These are phyloP conservation scores for Aspergillus steynii DNA, from an alignment of 495 filamentous ascomycete genomes.

Conservation along the genomic window DNA sequence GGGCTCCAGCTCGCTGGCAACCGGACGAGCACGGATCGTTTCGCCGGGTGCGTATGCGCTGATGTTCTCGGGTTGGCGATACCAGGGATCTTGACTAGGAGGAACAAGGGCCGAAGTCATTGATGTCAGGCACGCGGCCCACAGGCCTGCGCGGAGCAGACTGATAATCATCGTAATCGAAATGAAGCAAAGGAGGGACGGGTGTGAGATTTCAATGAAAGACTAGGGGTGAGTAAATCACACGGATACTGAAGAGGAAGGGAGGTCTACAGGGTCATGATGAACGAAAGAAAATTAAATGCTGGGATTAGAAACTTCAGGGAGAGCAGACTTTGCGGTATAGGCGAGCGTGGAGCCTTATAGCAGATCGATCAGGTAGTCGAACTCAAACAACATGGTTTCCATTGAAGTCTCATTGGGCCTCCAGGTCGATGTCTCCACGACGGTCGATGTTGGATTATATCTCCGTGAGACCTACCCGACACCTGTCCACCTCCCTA, in stretches of 20 bases:
- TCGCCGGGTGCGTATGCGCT: conserved; percentile 13
- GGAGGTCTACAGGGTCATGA: background rate
- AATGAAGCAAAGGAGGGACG: background rate
- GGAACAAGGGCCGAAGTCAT: background rate
- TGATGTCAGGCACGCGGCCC: background rate
- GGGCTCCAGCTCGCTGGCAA: conserved; percentile 11
- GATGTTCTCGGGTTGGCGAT: conserved; percentile 15
- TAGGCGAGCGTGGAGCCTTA: background rate
- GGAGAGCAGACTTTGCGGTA: background rate
- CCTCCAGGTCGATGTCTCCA: background rate
- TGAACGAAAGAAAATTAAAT: background rate
- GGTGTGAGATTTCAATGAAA: background rate
- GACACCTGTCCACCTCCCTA: background rate
- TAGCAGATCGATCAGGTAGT: background rate
- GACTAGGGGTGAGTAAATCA: background rate
- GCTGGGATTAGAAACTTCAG: background rate
- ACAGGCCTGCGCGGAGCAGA: background rate
- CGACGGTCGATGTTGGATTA: no score
- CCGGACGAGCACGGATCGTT: conserved; percentile 16
- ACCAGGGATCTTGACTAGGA: conserved; percentile 19
- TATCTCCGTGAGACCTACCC: background rate
- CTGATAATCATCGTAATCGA: background rate
- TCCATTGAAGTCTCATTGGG: background rate
- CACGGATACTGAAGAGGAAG: background rate
- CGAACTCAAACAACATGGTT: background rate